A percentile compares a stretch with the other conserved stretches of the same genome.
Conservation (phyloP, 306 rosid genomes). For the Glycine tomentella region DNA sequence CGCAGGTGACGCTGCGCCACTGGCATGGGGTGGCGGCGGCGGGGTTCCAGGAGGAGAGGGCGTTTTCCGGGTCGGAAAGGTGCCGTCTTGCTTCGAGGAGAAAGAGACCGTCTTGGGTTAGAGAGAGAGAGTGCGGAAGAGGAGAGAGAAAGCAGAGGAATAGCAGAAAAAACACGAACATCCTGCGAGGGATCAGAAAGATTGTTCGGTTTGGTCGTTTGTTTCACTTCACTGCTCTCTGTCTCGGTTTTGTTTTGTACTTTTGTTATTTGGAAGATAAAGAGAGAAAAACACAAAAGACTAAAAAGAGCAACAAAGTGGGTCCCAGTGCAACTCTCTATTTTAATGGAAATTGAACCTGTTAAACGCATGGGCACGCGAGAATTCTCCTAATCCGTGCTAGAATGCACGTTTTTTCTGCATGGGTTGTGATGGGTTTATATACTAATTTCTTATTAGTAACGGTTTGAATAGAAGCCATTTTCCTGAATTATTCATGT, state of each 20-base stretch:
- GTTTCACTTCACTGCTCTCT: neutral
- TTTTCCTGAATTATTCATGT: no score
- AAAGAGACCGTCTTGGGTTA: constrained; percentile 66
- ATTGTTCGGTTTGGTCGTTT: neutral
- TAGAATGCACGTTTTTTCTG: neutral
- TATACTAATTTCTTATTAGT: neutral
- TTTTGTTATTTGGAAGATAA: no score
- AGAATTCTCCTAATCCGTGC: neutral
- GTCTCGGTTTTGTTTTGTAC: no score
- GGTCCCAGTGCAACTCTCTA: no score
- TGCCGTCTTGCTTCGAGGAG: constrained; percentile 53
- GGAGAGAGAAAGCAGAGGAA: constrained; percentile 43
- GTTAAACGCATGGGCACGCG: neutral
- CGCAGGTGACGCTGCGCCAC: constrained; percentile 66
- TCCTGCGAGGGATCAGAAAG: neutral
- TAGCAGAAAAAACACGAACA: constrained; percentile 30
- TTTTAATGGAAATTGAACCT: no score
- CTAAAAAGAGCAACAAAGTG: no score
- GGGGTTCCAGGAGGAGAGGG: constrained; percentile 61
- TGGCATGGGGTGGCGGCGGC: constrained; percentile 56
- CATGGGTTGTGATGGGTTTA: no score
- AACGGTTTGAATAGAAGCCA: neutral
- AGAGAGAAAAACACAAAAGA: no score
- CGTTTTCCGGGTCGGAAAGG: constrained; percentile 56
- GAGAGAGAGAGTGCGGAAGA: constrained; percentile 44